phyloP scores from a whole-genome alignment of 2,329 filamentous ascomycete species.

The Penicillium sp. region DNA sequence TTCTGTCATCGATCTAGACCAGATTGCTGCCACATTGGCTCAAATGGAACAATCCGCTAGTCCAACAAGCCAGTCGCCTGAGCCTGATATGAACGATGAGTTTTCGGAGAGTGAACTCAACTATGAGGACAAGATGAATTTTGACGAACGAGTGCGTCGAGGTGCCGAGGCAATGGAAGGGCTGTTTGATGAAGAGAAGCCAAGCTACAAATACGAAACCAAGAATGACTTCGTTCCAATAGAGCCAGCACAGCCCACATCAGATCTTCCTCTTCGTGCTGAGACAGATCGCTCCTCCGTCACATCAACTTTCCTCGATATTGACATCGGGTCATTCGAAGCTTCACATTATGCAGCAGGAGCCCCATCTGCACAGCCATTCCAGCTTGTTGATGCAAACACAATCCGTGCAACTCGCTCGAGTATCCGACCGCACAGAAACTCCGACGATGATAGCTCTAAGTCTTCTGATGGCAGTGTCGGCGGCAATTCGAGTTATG shows the following conservation, averaged over 20 bases:
- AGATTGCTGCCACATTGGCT: constrained; percentile 50
- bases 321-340: constrained; percentile 58
- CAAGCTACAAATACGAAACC: constrained; percentile 60
- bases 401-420: constrained; percentile 59
- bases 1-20: constrained; percentile 48
- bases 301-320: constrained; percentile 53
- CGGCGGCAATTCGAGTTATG: constrained; percentile 22
- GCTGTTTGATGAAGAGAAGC: constrained; percentile 57
- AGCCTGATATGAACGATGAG: constrained; percentile 33
- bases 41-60: constrained; percentile 45
- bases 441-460: constrained; percentile 38
- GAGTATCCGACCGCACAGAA: constrained; percentile 47
- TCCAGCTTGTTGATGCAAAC: constrained; percentile 54
- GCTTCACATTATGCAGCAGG: constrained; percentile 54
- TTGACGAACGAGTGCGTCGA: constrained; percentile 58
- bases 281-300: constrained; percentile 51
- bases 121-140: constrained; percentile 52
- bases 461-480: constrained; percentile 34
- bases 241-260: constrained; percentile 45
- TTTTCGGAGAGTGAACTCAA: constrained; percentile 37
- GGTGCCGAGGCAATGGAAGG: constrained; percentile 59
- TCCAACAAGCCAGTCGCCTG: constrained; percentile 28
- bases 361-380: constrained; percentile 52
- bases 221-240: constrained; percentile 52
- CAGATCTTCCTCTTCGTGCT: constrained; percentile 56